phyloP scores from a whole-genome alignment of 2,329 filamentous ascomycete species.

The Emericellopsis atlantica region DNA sequence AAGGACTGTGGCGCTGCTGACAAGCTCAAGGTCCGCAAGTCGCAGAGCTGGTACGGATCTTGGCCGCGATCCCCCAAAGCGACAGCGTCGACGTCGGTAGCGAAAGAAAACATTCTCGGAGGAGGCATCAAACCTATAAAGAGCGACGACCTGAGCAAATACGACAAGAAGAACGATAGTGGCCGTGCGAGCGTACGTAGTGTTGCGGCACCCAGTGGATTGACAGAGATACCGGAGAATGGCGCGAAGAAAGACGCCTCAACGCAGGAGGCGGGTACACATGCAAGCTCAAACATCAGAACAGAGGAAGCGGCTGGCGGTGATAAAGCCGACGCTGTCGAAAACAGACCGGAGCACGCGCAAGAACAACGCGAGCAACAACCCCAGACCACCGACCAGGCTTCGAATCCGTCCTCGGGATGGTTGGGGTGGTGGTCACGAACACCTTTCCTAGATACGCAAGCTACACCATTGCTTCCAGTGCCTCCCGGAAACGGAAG shows the following conservation, averaged over 20 bases:
- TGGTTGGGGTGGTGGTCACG: conserved; percentile 43
- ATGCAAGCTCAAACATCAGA: background rate
- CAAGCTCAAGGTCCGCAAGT: conserved; percentile 31
- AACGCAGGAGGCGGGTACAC: background rate
- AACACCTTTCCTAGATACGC: conserved; percentile 12
- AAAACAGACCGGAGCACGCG: background rate
- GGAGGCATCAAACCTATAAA: conserved; percentile 35
- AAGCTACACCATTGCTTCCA: background rate
- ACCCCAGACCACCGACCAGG: background rate
- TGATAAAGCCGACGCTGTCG: background rate
- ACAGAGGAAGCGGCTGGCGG: too few relatives aligned
- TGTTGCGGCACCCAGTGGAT: conserved; percentile 8
- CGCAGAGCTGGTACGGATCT: conserved; percentile 50
- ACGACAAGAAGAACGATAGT: conserved; percentile 28
- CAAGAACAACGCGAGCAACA: background rate
- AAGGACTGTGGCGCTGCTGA: background rate
- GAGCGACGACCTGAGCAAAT: conserved; percentile 36
- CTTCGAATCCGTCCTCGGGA: conserved; percentile 24
- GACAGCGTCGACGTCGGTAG: conserved; percentile 44
- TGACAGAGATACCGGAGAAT: conserved; percentile 12
- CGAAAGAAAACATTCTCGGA: conserved; percentile 47
- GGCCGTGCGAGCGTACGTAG: conserved; percentile 17
- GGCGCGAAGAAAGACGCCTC: conserved; percentile 1
- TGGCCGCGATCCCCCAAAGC: conserved; percentile 46
- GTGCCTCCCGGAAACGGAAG: too few relatives aligned